Evolutionary conservation across 202 grass and related monocot genomes (phyloP), one percentile per base, ranked within the genome.

Genomic region (Dendrocalamus latiflorus): DNA sequence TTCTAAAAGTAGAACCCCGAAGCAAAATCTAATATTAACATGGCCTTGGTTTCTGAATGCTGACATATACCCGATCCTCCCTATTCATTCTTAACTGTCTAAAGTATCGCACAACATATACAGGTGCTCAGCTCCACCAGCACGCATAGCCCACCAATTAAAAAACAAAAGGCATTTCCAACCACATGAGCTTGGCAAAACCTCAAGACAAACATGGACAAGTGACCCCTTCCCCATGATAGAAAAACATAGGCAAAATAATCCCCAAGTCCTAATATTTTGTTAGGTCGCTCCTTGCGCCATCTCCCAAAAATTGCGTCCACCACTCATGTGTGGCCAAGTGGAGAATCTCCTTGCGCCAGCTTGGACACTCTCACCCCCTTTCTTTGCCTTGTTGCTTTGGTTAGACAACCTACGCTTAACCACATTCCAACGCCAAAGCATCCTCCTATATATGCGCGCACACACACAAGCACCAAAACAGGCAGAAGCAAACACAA

Each of bases 391-490:
- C 66, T 86, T 79, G 83, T 62, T 79, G 73, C 63, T 70, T 84
- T 84, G 82, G 82, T 86, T 72, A 47, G 68, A 79, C 75, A 86
- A 45, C 83, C 57, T 79, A 72, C 75, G 65, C 66, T 72, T 84
- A 56, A 72, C 67, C 24, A 79, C 67, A 78, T 86, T 71, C 57
- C 22, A 55, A 44, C 34, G 67, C 75, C 75, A 33, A 71, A 79
- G 83, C 75, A 34, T 42, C 66, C 43, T n/a, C n/a, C n/a, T n/a
- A 30, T 85, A n/a, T 70, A 77, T 85, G 78, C 62, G 20, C n/a
- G n/a, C 18, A 54, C 11, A 26, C 9, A 53, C 14, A 54, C 68
- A 82, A 48, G 22, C 26, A 69, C 61, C 14, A 64, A 51, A 65
- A 53, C 13, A 39, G 33, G 9, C 43, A 22, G 38, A 83, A 53